phyloP scores from a whole-genome alignment of 2,329 filamentous ascomycete genomes.

The Fusarium sp. region DNA sequence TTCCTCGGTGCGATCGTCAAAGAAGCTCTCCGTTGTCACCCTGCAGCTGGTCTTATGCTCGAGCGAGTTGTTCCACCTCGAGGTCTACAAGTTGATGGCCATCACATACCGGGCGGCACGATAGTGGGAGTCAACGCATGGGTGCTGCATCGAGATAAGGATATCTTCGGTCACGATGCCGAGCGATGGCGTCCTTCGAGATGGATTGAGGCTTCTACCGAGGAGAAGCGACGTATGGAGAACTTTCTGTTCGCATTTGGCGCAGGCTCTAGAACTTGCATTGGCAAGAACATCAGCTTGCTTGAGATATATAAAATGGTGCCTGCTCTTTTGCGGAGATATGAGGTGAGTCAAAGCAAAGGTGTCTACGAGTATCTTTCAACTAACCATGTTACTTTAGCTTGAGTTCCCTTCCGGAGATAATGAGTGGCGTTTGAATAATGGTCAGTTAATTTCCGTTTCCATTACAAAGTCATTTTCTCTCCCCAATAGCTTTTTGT shows the following conservation, averaged over 20 bases:
- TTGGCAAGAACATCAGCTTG: conserved; percentile 75
- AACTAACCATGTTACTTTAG: not conserved
- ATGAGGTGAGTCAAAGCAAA: not conserved
- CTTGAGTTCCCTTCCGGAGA: conserved; percentile 1
- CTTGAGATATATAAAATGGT: conserved; percentile 75
- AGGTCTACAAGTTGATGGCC: conserved; percentile 73
- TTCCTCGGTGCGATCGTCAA: conserved; percentile 85
- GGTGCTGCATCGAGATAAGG: conserved; percentile 77
- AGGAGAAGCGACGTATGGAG: conserved; percentile 46
- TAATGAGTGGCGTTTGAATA: conserved; percentile 4
- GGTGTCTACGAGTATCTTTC: fast-evolving
- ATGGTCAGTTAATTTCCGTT: not conserved
- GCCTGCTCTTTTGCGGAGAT: conserved; percentile 51
- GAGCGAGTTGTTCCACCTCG: conserved; percentile 78
- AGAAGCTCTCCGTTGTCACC: conserved; percentile 82
- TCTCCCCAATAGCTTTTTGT: too few relatives aligned
- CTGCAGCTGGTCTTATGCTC: conserved; percentile 78
- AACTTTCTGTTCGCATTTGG: conserved; percentile 69
- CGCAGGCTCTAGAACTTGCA: conserved; percentile 77
- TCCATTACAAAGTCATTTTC: too few relatives aligned
- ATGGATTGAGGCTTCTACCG: conserved; percentile 69
- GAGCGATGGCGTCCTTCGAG: conserved; percentile 69
- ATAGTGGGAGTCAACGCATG: conserved; percentile 82
- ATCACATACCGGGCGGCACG: conserved; percentile 75
- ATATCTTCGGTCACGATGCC: conserved; percentile 77